Base-by-base conservation (phyloP, 305 asterid genomes). In the Ilex paraguariensis region DNA sequence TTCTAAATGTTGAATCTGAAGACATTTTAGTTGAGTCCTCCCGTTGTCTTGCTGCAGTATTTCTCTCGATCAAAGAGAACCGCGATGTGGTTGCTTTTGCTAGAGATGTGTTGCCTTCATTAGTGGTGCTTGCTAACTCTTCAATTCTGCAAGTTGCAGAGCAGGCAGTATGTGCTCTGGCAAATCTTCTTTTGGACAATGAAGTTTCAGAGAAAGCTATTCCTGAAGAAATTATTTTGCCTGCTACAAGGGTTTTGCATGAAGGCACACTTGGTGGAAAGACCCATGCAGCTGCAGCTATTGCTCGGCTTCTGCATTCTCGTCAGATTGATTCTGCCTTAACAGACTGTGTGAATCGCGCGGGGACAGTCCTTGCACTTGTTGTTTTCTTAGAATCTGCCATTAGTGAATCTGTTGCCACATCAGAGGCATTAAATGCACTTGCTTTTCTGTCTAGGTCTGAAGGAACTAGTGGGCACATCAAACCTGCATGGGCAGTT, bases 151-250 rank as follows among this genome's bases (percentile, higher is more conserved):
- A 72, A 68, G 96, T 94, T 66, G 88, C 96, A 58, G 99, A 94
- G 80, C 96, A 91, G 77, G 97, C 98, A 59, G 88, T 87, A 56
- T 91, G 99, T 84, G 99, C 97, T 66, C 66, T 91, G 77, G 93
- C 99, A 39, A 94, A 91, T 88, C 80, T 94, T 73, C 91, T 94
- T 60, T 78, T 94, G 79, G 99, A 91, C 73, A 63, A 69, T 57
- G 98, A 91, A 75, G 86, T 85, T 66, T 85, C 94, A 53, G 96
- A 77, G 61, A 88, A 87, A 76, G 85, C 78, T 60, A 49, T 77
- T 58, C 70, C 86, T 52, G 99, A 94, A 87, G 97, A 94, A 72
- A 82, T 88, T 46, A 69, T 94, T 66, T 70, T 82, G 67, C 89
- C 98, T 68, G 93, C 97, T 56, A 81, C 99, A 32, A 82, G 96